Conservation (phyloP, 345 rosid species). For the Physaria fendleri region DNA sequence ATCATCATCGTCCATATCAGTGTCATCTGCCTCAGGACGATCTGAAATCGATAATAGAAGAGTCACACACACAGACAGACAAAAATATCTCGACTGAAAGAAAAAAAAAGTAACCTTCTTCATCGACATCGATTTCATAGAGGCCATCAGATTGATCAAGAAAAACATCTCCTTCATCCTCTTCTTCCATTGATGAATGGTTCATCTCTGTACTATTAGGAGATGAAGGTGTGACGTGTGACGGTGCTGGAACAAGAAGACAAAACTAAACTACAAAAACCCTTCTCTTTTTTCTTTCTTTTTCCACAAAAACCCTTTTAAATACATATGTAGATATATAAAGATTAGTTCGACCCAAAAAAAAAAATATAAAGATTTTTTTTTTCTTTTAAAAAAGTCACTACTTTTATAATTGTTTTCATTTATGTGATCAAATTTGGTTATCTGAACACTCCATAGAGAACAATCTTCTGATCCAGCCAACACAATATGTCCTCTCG, state of each 20-base stretch:
- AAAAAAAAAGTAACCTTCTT: slow-evolving; percentile 53
- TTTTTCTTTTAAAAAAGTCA: too few relatives aligned
- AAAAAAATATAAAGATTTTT: too few relatives aligned
- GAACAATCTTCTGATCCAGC: slow-evolving; percentile 80
- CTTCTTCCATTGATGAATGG: slow-evolving; percentile 31
- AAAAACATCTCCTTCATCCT: slow-evolving; percentile 55
- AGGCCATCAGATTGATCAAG: slow-evolving; percentile 69
- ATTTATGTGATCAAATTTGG: too few relatives aligned
- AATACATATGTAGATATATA: too few relatives aligned
- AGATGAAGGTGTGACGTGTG: slow-evolving; percentile 17
- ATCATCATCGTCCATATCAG: slow-evolving; percentile 36
- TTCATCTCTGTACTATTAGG: slow-evolving; percentile 20
- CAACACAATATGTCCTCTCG: slow-evolving; percentile 77
- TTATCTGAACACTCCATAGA: too few relatives aligned
- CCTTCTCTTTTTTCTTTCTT: background rate
- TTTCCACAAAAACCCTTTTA: background rate
- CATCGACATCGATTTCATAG: slow-evolving; percentile 62
- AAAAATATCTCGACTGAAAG: too few relatives aligned
- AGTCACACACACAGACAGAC: background rate
- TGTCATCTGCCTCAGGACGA: slow-evolving; percentile 73
- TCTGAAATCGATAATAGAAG: slow-evolving; percentile 31
- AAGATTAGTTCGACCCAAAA: too few relatives aligned
- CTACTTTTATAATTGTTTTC: too few relatives aligned
- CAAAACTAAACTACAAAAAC: background rate
- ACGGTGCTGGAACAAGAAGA: background rate